phyloP scores from a whole-genome alignment of 805 yeast species.

The Wickerhamiella brachini region DNA sequence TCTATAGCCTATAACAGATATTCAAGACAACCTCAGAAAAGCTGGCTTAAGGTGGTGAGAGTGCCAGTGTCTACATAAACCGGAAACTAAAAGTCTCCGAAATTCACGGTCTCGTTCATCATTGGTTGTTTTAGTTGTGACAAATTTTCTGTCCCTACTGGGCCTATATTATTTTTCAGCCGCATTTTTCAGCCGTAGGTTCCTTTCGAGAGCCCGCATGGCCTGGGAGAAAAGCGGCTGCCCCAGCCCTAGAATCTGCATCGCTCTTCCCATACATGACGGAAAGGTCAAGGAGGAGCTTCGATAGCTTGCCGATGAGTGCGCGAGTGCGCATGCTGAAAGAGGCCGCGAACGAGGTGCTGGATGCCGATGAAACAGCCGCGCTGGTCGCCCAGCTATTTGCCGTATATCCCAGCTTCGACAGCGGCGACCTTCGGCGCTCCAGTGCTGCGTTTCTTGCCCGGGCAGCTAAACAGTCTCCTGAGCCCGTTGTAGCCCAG shows the following conservation, averaged over 20 bases:
- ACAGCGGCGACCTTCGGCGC: not conserved
- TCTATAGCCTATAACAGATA: not conserved
- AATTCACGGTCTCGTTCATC: slow-evolving; percentile 14
- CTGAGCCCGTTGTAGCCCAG: not conserved
- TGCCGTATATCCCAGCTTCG: not conserved
- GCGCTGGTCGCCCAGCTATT: not conserved
- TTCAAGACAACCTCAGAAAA: slow-evolving; percentile 15
- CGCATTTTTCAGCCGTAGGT: not conserved
- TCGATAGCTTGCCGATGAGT: not conserved
- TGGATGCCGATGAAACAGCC: not conserved
- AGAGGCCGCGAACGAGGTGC: not conserved
- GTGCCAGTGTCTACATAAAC: slow-evolving; percentile 16
- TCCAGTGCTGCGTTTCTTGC: not conserved
- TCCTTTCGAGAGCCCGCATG: no score
- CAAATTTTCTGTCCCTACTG: not conserved
- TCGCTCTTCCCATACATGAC: not conserved
- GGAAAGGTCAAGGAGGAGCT: not conserved
- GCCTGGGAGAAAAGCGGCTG: not conserved
- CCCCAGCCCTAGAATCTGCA: not conserved
- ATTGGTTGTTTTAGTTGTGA: slow-evolving; percentile 18
- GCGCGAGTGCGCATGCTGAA: not conserved
- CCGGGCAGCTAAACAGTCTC: not conserved
- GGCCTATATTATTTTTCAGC: slow-evolving; percentile 1
- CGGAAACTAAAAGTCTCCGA: slow-evolving; percentile 8
- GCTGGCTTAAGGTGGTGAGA: slow-evolving; percentile 15